Base-by-base conservation (phyloP, 495 filamentous ascomycete genomes). In the Pseudevernia furfuracea region DNA sequence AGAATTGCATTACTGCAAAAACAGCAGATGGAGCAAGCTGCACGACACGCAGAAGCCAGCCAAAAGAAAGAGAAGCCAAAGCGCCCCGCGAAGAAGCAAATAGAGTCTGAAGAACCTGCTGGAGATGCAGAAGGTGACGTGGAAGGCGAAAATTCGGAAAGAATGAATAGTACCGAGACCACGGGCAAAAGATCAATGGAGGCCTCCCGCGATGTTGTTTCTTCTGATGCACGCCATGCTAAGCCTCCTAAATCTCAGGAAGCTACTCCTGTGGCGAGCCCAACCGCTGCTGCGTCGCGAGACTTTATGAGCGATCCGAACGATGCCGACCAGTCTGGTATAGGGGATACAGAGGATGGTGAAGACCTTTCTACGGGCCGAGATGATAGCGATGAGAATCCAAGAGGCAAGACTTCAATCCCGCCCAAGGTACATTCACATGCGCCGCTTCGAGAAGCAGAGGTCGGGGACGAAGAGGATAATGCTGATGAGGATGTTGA, bases 21-120 rank as follows among this genome's bases (percentile, higher is more conserved):
- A 72, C 92, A 97, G 71, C 94, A 97, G 72, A 77, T 89, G 73
- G 93, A 96, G 70, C 89, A 92, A 67, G 87, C 90, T 41, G 79
- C 84, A 60, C 84, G 92, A 59, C 87, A 91, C 75, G 89, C 89
- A 21, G 90, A 93, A 41, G 85, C 84, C 12, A 80, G 80, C 19
- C 86, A 89, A 56, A 93, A 88, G 77, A 93, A 96, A 74, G 90
- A 95, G 73, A 96, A 96, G 78, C 85, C 88, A 23, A 92, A 89
- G 72, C 80, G 81, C 63, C 89, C 91, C 32, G 78, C 85, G 9
- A 95, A 91, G 80, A 93, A 91, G 78, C 81, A 85, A 58, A 74
- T 81, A n/a, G 91, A 92, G 60, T 81, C 81, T 39, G 66, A 71
- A 46, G 74, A 78, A n/a, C 59, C 66, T 36, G 59, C 73, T 38